phyloP scores from a whole-genome alignment of 768 basidiomycete species.

The Tylopilus felleus region DNA sequence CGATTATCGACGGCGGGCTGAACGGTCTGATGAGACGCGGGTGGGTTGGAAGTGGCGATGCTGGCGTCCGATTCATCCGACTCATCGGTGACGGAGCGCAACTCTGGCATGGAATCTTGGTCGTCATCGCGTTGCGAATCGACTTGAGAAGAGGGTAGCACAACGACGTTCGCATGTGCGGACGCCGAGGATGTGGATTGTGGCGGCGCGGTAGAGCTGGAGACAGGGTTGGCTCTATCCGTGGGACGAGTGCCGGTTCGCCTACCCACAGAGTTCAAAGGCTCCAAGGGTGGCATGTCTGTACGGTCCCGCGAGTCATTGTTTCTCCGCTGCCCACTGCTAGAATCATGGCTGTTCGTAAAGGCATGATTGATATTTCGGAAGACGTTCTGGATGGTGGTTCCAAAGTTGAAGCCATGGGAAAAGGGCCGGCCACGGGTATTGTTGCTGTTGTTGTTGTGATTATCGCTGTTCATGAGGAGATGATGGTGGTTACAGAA shows the following conservation, averaged over 20 bases:
- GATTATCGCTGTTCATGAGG: conserved; percentile 19
- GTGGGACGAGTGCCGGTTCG: conserved; percentile 1
- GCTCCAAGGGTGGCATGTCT: conserved; percentile 2
- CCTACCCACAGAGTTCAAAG: neutral
- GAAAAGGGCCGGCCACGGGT: conserved; percentile 10
- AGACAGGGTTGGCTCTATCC: neutral
- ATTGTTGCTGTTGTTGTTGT: conserved; percentile 8
- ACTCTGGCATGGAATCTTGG: conserved; percentile 41
- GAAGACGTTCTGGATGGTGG: conserved; percentile 29
- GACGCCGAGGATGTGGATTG: conserved; percentile 3
- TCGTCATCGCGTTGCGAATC: conserved; percentile 25
- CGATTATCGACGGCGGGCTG: conserved; percentile 33
- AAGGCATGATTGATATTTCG: conserved; percentile 34
- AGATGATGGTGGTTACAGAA: conserved; percentile 18
- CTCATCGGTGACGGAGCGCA: conserved; percentile 39
- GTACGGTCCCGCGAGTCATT: neutral
- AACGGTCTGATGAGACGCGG: conserved; percentile 10
- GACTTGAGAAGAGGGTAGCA: conserved; percentile 3
- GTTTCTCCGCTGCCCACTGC: neutral
- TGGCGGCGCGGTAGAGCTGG: neutral
- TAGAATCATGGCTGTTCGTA: conserved; percentile 1
- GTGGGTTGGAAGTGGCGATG: conserved; percentile 31
- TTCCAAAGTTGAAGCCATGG: conserved; percentile 22
- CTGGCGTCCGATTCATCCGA: conserved; percentile 34
- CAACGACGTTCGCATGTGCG: conserved; percentile 2